Evolutionary conservation across 768 basidiomycete species (phyloP), one percentile per base, ranked within the genome.

Genomic region (Myochromella boudieri): DNA sequence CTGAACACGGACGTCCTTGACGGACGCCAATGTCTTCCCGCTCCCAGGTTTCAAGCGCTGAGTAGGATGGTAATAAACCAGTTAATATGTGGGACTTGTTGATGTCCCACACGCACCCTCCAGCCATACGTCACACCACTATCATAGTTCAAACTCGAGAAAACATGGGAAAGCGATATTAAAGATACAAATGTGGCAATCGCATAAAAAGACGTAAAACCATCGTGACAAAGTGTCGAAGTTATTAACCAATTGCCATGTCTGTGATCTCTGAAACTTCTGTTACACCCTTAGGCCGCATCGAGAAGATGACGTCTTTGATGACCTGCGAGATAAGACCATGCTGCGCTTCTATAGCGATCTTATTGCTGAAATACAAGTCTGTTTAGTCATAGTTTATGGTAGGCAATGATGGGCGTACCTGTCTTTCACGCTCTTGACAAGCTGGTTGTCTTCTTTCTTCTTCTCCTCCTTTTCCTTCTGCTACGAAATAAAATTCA

Each of bases 381-480:
- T 17, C 20, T 34, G 53, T 3, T 22, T 24, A 27, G 21, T 20
- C 5, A 42, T 31, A 10, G 37, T 21, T 48, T n/a, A 33, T 38
- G 15, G 26, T 8, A 44, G 10, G 17, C 44, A 18, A 27, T 37
- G 26, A 26, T 33, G 22, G 29, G 67, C 72, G 41, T 51, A 89
- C 92, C 91, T 86, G 62, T 99, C 95, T 64, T 84, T 87, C 21
- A 95, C 89, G n/a, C 85, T 85, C 74, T 94, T 95, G 14, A 79
- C 77, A 20, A 98, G 73, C 52, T 89, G 83, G 46, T 85, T 93
- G 43, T 94, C 91, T 54, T 94, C 91, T 55, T 87, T 92, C 72
- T 91, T 88, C 75, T 85, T 83, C 44, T 84, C 84, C 17, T 84
- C 80, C 54, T 79, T 78, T 46, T 78, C 77, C 51, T 74, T 77